Evolutionary conservation across 2,329 filamentous ascomycete genomes (phyloP).

Genomic region (Alternaria dauci): DNA sequence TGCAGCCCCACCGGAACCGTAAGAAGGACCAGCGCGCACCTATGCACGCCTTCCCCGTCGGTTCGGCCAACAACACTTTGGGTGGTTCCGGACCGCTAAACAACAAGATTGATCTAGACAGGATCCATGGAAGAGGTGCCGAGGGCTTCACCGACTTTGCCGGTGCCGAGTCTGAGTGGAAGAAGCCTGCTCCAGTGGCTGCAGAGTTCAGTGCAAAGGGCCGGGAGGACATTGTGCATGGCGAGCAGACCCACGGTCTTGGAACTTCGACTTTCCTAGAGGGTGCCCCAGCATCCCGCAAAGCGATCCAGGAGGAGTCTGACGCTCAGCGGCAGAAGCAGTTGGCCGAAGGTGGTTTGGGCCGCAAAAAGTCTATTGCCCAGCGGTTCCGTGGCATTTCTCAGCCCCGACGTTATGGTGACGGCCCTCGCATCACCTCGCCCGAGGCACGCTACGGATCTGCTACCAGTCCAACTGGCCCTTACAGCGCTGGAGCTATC

Average conservation of each 20-base stretch:
- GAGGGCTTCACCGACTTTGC: conserved; percentile 87
- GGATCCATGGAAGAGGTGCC: conserved; percentile 85
- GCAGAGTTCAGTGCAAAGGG: conserved; percentile 52
- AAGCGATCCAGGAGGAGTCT: conserved; percentile 77
- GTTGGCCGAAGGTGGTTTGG: conserved; percentile 62
- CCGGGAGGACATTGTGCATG: conserved; percentile 75
- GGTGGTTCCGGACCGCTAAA: conserved; percentile 89
- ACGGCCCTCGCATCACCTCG: conserved; percentile 50
- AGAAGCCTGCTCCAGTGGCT: conserved; percentile 42
- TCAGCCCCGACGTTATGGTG: conserved; percentile 68
- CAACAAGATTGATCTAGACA: conserved; percentile 79
- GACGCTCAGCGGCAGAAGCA: conserved; percentile 61
- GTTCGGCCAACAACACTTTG: conserved; percentile 89
- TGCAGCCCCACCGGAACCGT: conserved; percentile 92
- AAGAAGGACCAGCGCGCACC: conserved; percentile 83
- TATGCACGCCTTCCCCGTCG: conserved; percentile 95
- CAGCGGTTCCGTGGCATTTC: conserved; percentile 89
- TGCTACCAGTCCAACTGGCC: conserved; percentile 41
- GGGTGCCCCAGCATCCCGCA: conserved; percentile 84
- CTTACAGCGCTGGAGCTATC: conserved; percentile 53
- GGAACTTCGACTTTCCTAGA: conserved; percentile 97
- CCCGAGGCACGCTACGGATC: conserved; percentile 63
- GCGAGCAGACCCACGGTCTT: conserved; percentile 81
- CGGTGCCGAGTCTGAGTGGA: conserved; percentile 48
- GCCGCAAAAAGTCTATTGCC: conserved; percentile 92